Evolutionary conservation across 768 basidiomycete species (phyloP).

Genomic region (Psilocybe cyanescens): DNA sequence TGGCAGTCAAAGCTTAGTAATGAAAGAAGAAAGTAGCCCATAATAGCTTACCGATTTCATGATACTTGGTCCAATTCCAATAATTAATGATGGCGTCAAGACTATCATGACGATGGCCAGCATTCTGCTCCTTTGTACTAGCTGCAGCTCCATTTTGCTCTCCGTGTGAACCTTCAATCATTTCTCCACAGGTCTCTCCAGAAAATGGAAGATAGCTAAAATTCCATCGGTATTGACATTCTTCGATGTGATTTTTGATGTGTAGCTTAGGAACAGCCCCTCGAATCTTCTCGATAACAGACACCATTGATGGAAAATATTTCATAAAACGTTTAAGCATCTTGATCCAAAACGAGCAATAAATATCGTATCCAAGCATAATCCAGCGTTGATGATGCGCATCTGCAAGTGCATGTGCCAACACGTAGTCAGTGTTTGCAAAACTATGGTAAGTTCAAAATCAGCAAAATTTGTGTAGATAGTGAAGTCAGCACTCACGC

Average conservation of each 20-base stretch:
- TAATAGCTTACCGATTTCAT: too few species aligned
- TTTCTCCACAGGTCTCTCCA: slow-evolving; percentile 30
- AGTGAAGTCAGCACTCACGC: slow-evolving; percentile 16
- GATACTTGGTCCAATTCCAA: too few species aligned
- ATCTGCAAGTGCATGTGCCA: slow-evolving; percentile 21
- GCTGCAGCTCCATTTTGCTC: slow-evolving; percentile 28
- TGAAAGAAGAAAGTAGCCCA: too few species aligned
- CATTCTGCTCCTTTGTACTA: slow-evolving; percentile 32
- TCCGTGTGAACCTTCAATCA: slow-evolving; percentile 31
- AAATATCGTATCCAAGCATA: slow-evolving; percentile 33
- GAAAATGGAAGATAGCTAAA: slow-evolving; percentile 29
- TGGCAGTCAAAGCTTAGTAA: too few species aligned
- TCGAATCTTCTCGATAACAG: slow-evolving; percentile 17
- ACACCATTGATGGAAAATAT: slow-evolving; percentile 17
- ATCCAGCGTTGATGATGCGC: slow-evolving; percentile 19
- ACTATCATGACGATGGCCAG: slow-evolving; percentile 33
- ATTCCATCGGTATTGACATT: slow-evolving; percentile 24
- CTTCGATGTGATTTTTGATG: slow-evolving; percentile 26
- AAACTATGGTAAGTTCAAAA: slow-evolving; percentile 16
- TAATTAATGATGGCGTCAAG: slow-evolving; percentile 22
- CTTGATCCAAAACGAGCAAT: slow-evolving; percentile 29
- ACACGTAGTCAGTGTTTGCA: slow-evolving; percentile 25
- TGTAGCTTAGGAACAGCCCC: slow-evolving; percentile 34
- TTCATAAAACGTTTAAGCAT: slow-evolving; percentile 19
- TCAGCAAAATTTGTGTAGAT: neutral